Conservation (phyloP, 768 basidiomycete species). For the Tricholomella constricta region DNA sequence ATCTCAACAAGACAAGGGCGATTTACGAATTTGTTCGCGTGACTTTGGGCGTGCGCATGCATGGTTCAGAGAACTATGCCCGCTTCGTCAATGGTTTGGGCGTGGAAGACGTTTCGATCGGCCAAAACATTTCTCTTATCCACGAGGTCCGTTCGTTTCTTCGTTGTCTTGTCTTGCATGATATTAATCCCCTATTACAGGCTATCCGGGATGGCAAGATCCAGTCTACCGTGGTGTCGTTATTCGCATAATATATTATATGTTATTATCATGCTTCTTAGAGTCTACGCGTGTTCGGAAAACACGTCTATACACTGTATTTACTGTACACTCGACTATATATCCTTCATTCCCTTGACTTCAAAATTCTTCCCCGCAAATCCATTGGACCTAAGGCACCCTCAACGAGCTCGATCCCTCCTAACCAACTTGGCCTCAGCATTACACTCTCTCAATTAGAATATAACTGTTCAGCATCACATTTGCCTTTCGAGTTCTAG, state of each 20-base stretch:
- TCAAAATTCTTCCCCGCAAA: too few relatives aligned
- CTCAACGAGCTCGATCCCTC: too few relatives aligned
- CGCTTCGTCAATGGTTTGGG: constrained; percentile 46
- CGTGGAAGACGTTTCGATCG: constrained; percentile 59
- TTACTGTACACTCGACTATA: background rate
- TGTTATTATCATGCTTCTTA: background rate
- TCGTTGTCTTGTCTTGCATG: background rate
- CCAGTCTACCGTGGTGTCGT: constrained; percentile 52
- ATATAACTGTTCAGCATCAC: too few relatives aligned
- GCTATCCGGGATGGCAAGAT: constrained; percentile 59
- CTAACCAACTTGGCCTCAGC: too few relatives aligned
- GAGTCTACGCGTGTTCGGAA: constrained; percentile 2
- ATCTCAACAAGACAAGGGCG: constrained; percentile 61
- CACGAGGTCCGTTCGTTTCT: constrained; percentile 52
- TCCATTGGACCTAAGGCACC: too few relatives aligned
- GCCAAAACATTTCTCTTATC: constrained; percentile 72
- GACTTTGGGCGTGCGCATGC: constrained; percentile 69
- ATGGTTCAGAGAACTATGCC: constrained; percentile 68
- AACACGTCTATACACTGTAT: background rate
- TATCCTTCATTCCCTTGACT: too few relatives aligned
- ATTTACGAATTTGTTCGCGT: constrained; percentile 74
- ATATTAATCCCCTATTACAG: constrained; percentile 16
- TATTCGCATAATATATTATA: constrained; percentile 40
- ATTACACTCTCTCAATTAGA: too few relatives aligned
- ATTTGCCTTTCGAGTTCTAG: too few relatives aligned